phyloP scores from a whole-genome alignment of 2,329 filamentous ascomycete genomes.

The Pseudogymnoascus verrucosus region DNA sequence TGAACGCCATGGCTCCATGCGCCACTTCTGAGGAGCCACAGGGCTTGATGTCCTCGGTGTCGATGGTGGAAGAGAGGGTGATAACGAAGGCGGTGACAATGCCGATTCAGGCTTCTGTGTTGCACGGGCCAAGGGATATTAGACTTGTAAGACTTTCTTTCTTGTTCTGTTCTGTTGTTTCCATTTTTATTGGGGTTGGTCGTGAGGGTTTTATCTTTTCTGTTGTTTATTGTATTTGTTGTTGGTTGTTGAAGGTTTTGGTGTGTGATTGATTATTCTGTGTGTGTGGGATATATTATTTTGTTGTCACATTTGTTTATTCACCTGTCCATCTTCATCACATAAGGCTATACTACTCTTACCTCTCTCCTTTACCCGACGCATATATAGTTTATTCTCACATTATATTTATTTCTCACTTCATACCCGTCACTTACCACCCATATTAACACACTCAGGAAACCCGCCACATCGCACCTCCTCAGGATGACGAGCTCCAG shows the following conservation, averaged over 20 bases:
- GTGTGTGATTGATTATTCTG: conserved; percentile 38
- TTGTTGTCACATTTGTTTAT: neutral
- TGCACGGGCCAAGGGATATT: conserved; percentile 49
- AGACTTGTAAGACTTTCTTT: conserved; percentile 39
- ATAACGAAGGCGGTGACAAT: neutral
- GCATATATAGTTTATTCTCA: neutral
- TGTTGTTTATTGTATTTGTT: neutral
- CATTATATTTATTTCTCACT: conserved; percentile 38
- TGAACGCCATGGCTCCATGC: conserved; percentile 1
- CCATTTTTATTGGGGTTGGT: neutral
- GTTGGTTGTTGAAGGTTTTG: neutral
- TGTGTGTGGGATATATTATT: conserved; percentile 40
- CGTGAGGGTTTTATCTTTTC: neutral
- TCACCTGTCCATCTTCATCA: conserved; percentile 57
- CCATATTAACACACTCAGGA: conserved; percentile 33
- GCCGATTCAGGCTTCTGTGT: conserved; percentile 43
- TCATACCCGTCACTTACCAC: conserved; percentile 28
- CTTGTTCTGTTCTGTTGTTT: neutral
- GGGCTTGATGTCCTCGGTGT: conserved; percentile 33
- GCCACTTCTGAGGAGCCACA: conserved; percentile 1
- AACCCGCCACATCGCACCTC: conserved; percentile 55
- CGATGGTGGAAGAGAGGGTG: neutral
- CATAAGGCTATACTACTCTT: conserved; percentile 50
- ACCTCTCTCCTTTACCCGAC: conserved; percentile 33
- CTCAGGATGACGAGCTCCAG: conserved; percentile 56